Percentiles rank a stretch among this genome's conserved stretches.
These are phyloP conservation scores for Xylaria telfairii DNA, from an alignment of 495 filamentous ascomycete species.

Conservation along the genomic window DNA sequence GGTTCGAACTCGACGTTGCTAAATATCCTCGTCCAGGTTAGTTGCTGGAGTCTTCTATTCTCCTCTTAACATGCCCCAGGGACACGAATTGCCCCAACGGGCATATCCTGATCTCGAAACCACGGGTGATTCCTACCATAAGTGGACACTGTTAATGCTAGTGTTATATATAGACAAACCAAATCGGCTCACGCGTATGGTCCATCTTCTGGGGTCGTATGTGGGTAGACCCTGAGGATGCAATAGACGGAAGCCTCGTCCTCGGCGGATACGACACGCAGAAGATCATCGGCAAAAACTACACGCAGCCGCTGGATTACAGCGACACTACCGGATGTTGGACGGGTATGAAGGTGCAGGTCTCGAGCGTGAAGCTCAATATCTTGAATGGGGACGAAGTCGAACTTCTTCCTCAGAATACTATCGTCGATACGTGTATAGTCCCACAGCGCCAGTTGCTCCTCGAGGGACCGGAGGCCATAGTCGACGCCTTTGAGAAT, in stretches of 20 bases:
- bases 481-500: background rate
- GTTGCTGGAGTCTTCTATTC: no score
- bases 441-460: background rate
- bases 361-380: background rate
- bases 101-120: no score
- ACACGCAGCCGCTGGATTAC: background rate
- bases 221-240: constrained; percentile 34
- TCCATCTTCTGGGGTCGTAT: constrained; percentile 51
- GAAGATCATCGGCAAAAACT: background rate
- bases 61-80: no score
- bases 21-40: constrained; percentile 10
- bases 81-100: no score
- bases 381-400: background rate
- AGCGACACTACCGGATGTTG: background rate
- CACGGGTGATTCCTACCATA: no score
- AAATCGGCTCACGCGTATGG: constrained; percentile 49
- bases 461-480: background rate
- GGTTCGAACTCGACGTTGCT: background rate
- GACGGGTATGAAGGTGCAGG: background rate
- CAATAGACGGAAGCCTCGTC: constrained; percentile 49
- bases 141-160: no score
- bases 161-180: no score
- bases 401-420: background rate
- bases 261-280: constrained; percentile 51
- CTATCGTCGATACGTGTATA: background rate